A percentile compares a stretch with the other conserved stretches of the same genome.
Conservation (phyloP, 1,284 basidiomycete species). For the Phylloporus sp. region DNA sequence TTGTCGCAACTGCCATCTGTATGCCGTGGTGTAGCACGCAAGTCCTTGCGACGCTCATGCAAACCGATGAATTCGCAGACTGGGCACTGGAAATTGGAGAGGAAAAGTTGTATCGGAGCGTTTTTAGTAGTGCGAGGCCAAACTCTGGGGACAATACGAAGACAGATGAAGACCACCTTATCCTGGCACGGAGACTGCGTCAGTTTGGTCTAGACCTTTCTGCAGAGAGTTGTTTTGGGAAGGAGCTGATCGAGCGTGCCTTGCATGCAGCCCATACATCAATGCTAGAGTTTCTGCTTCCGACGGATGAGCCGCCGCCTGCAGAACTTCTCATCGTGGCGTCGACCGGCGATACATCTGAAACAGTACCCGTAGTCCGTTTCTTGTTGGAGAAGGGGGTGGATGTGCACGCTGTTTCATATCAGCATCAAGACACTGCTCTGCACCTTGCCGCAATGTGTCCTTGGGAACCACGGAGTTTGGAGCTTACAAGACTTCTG, state of each 20-base stretch:
- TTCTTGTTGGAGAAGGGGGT: not conserved
- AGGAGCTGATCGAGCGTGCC: not conserved
- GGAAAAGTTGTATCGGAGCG: too few relatives aligned
- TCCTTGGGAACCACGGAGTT: too few relatives aligned
- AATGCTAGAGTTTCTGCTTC: not conserved
- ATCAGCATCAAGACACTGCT: not conserved
- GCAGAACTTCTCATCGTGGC: not conserved
- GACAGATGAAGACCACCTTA: too few relatives aligned
- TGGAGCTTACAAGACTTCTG: not conserved
- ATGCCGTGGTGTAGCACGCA: too few relatives aligned
- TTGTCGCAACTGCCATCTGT: too few relatives aligned
- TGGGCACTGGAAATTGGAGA: too few relatives aligned
- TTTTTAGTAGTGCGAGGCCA: not conserved
- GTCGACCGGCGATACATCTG: not conserved
- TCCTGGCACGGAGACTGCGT: too few relatives aligned
- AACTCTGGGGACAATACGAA: not conserved
- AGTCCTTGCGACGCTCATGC: too few relatives aligned
- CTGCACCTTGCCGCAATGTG: slow-evolving; percentile 4
- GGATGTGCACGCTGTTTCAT: not conserved
- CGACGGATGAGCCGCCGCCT: not conserved
- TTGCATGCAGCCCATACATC: too few relatives aligned
- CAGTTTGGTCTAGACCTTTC: not conserved
- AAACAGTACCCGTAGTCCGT: too few relatives aligned
- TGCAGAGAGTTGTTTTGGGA: not conserved
- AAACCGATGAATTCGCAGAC: not conserved